A percentile compares a stretch with the other conserved stretches of the same genome.
phyloP scores from a whole-genome alignment of 148 eudicot genomes.

The Heliamphora exappendiculata region DNA sequence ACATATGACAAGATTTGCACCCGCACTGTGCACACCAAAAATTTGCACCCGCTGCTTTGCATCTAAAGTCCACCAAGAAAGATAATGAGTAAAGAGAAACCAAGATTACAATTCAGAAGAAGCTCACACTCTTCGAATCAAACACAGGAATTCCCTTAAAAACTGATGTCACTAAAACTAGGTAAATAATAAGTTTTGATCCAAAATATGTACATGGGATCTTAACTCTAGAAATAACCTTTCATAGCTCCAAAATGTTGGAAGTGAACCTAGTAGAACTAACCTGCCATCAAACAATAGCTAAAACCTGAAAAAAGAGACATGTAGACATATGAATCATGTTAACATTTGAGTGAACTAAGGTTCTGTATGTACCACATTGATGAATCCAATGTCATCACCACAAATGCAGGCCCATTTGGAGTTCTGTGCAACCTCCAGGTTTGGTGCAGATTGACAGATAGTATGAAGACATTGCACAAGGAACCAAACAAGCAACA shows the following conservation, averaged over 20 bases:
- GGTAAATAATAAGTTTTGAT: not conserved
- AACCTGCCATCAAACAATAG: not conserved
- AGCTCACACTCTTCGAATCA: no score
- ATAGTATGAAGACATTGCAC: no score
- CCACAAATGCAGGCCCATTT: not conserved
- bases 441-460: no score
- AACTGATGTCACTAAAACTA: no score
- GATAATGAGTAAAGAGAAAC: no score
- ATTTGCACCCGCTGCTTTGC: constrained; percentile 86
- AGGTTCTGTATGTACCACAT: not conserved
- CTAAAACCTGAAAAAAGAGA: not conserved
- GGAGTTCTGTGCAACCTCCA: no score
- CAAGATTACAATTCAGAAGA: no score
- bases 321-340: not conserved
- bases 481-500: no score
- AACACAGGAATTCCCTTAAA: no score
- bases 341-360: no score
- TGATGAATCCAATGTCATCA: not conserved
- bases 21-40: constrained; percentile 78
- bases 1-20: constrained; percentile 7
- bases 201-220: not conserved
- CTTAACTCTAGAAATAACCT: not conserved
- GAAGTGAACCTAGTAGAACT: not conserved
- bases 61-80: no score
- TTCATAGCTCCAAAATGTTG: not conserved